Evolutionary conservation across 2,329 filamentous ascomycete genomes (phyloP).

Genomic region (Monosporascus ibericus): DNA sequence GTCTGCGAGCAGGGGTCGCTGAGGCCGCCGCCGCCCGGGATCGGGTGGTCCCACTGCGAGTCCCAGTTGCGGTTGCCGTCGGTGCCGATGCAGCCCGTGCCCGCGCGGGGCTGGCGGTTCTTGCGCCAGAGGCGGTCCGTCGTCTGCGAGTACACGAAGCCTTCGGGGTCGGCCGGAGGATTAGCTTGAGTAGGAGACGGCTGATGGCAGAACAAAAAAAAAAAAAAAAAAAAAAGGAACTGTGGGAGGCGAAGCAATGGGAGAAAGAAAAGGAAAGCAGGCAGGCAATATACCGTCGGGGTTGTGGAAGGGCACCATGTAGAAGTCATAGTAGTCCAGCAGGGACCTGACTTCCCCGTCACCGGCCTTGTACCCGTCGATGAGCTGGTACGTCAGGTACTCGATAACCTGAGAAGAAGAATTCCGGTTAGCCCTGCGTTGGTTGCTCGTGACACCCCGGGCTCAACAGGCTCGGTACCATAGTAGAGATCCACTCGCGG

Average conservation of each 20-base stretch:
- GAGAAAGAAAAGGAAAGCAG: not conserved
- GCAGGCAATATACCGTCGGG: slow-evolving; percentile 44
- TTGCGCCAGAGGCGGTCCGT: slow-evolving; percentile 55
- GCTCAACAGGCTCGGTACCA: slow-evolving; percentile 45
- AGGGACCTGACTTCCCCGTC: slow-evolving; percentile 32
- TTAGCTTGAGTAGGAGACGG: not conserved
- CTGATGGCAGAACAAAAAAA: not conserved
- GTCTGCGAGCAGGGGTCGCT: slow-evolving; percentile 42
- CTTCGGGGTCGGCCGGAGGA: slow-evolving; percentile 21
- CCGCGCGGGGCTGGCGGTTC: slow-evolving; percentile 36
- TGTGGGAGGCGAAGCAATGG: not conserved
- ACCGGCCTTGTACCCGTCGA: slow-evolving; percentile 33
- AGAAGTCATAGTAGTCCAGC: slow-evolving; percentile 57
- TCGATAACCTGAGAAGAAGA: slow-evolving; percentile 29
- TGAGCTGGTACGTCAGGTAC: slow-evolving; percentile 40
- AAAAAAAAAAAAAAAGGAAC: too few species aligned
- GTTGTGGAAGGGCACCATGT: slow-evolving; percentile 58
- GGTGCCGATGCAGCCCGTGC: slow-evolving; percentile 37
- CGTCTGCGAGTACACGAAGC: slow-evolving; percentile 54
- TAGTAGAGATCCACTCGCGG: slow-evolving; percentile 48
- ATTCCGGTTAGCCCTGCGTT: not conserved
- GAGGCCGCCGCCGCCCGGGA: slow-evolving; percentile 34
- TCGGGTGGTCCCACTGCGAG: slow-evolving; percentile 38
- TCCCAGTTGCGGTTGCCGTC: slow-evolving; percentile 52
- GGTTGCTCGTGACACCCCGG: not conserved